Base-by-base conservation (phyloP, 441 rosid species). In the Pelargonium myrrhifolium region DNA sequence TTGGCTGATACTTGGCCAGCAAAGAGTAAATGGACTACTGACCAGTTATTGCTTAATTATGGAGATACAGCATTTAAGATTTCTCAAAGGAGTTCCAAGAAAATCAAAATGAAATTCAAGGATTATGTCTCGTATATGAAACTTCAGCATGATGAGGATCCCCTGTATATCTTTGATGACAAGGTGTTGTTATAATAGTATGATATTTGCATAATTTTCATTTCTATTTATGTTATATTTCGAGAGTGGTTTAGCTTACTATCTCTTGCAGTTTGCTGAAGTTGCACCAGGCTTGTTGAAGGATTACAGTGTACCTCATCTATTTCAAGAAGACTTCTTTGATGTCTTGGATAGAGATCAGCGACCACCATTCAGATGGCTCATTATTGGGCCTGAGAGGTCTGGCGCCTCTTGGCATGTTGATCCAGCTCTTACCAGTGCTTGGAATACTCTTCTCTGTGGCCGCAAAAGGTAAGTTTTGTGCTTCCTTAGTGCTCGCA, bases 341-440 rank as follows among this genome's bases (percentile, higher is more conserved):
- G 89, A 84, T 69, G 83, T 88, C 74, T 81, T 93, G 65, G 92
- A 87, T 79, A 67, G 65, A 69, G 92, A 89, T 65, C 81, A 80
- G 69, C 88, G 96, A 39, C 99, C 99, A 47, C 86, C 96, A 15
- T 91, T 74, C 76, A 87, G 93, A 84, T 93, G 99, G 99, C 80
- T 93, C 77, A 88, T 91, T 60, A 82, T 93, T 71, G 99, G 99
- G 49, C 97, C 99, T 6, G 90, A 91, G 90, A 88, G 99, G 75
- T 93, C 97, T 65, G 99, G 97, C 73, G 99, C 99, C 56, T 93
- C 97, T 62, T 93, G 99, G 97, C 99, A 93, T 80, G 89, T 93
- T 70, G 97, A 93, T 80, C 99, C 99, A 47, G 87, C 99, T 66
- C 99, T 93, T 66, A 90, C 99, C 71, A 88, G 96, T 67, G 99